These are phyloP conservation scores for Narthecium ossifragum DNA, from an alignment of 106 monocot species.

Conservation along the genomic window DNA sequence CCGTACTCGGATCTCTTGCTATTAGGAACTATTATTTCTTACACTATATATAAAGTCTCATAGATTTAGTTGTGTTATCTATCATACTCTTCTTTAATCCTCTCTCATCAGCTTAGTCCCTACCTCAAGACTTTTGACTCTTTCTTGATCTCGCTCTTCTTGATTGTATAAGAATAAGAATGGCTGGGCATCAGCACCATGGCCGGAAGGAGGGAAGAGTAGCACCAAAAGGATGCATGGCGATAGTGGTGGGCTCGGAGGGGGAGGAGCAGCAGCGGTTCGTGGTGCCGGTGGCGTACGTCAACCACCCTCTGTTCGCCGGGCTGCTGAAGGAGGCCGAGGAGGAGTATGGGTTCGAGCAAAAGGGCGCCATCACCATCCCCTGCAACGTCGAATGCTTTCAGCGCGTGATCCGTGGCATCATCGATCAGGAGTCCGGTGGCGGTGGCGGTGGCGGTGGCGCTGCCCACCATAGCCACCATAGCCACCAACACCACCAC, in stretches of 20 bases:
- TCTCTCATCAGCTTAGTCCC: no score
- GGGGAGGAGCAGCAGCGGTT: background rate
- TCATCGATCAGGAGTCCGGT: background rate
- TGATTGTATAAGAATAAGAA: background rate
- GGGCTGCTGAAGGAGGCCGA: slow-evolving; percentile 2
- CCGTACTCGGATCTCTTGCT: no score
- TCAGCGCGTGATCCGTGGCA: background rate
- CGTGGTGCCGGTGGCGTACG: slow-evolving; percentile 1
- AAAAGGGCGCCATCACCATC: background rate
- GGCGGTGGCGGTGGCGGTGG: background rate
- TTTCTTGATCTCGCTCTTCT: background rate
- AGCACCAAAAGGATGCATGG: slow-evolving; percentile 3
- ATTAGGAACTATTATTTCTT: no score
- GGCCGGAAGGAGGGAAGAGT: background rate
- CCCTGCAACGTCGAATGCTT: background rate
- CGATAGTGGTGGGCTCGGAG: background rate
- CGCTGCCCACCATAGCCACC: background rate
- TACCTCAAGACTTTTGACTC: no score
- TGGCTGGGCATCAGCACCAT: no score
- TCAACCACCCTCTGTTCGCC: slow-evolving; percentile 6
- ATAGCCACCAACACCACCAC: background rate
- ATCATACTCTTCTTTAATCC: no score
- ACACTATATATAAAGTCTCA: no score
- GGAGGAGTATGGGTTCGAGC: slow-evolving; percentile 1
- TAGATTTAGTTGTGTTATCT: no score